phyloP scores from a whole-genome alignment of 768 basidiomycete species.

The Termitomyces sp. region DNA sequence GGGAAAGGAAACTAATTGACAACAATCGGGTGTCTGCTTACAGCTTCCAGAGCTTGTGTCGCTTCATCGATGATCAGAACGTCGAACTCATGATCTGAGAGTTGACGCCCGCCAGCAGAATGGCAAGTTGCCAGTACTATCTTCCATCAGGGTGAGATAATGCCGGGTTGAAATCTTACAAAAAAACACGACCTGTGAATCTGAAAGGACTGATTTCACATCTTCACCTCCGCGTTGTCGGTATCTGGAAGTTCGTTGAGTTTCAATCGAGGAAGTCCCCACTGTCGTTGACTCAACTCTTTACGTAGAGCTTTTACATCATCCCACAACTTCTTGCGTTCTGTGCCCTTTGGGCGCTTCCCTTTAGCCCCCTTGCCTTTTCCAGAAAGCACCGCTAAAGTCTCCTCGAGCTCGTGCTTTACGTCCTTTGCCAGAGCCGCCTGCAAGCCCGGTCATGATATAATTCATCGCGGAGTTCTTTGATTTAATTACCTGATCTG shows the following conservation, averaged over 20 bases:
- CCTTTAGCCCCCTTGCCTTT: conserved; percentile 74
- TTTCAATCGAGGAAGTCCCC: not conserved
- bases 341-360: conserved; percentile 62
- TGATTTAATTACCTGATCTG: conserved; percentile 52
- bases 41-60: conserved; percentile 93
- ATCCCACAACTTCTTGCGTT: conserved; percentile 82
- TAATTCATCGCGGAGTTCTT: not conserved
- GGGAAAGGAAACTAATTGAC: conserved; percentile 2
- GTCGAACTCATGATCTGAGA: conserved; percentile 78
- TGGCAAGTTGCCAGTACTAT: conserved; percentile 94
- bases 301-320: conserved; percentile 83
- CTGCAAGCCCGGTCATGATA: conserved; percentile 26
- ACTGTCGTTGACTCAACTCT: conserved; percentile 53
- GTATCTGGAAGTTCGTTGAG: conserved; percentile 46
- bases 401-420: conserved; percentile 75
- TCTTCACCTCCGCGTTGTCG: conserved; percentile 84
- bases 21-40: conserved; percentile 26
- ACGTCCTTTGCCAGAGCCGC: conserved; percentile 85
- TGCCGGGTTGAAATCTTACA: not conserved
- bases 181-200: conserved; percentile 55
- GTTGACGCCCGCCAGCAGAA: conserved; percentile 81
- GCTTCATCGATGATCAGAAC: conserved; percentile 97
- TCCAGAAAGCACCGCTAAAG: conserved; percentile 59
- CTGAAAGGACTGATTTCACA: conserved; percentile 71
- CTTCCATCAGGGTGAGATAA: conserved; percentile 27